Evolutionary conservation across 169 alveolate species (phyloP).

Genomic region (Nephromyces sp.): DNA sequence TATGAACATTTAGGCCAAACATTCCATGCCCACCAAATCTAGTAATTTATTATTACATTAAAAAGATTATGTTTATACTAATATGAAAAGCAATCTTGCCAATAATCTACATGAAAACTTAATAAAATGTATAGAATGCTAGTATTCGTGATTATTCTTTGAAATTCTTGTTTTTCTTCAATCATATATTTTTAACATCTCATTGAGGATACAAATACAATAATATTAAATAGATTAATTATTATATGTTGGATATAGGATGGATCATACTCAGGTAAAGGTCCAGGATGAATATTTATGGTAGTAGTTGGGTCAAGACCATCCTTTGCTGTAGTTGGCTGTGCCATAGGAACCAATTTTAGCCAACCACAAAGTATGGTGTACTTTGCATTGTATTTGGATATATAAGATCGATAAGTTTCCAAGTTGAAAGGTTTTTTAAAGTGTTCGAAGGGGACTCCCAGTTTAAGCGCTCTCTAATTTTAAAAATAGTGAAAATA

Average conservation of each 20-base stretch:
- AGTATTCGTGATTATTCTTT: too few species aligned
- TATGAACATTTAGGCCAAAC: conserved; percentile 1
- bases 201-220: neutral
- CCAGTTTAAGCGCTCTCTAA: conserved; percentile 7
- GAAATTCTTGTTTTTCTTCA: too few species aligned
- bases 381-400: neutral
- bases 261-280: neutral
- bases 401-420: neutral
- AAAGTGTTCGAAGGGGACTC: conserved; percentile 1
- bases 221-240: neutral
- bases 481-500: too few species aligned
- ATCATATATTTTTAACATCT: neutral
- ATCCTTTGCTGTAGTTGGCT: neutral
- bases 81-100: too few species aligned
- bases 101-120: too few species aligned
- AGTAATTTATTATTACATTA: neutral
- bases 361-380: conserved; percentile 10
- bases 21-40: conserved; percentile 10
- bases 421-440: neutral
- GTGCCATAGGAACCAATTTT: neutral
- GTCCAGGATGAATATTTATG: conserved; percentile 14
- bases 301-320: conserved; percentile 2
- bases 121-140: too few species aligned
- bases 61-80: too few species aligned
- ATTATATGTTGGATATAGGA: neutral